Conservation (phyloP, 352 stramenopile species). For the Aphanomyces astaci region DNA sequence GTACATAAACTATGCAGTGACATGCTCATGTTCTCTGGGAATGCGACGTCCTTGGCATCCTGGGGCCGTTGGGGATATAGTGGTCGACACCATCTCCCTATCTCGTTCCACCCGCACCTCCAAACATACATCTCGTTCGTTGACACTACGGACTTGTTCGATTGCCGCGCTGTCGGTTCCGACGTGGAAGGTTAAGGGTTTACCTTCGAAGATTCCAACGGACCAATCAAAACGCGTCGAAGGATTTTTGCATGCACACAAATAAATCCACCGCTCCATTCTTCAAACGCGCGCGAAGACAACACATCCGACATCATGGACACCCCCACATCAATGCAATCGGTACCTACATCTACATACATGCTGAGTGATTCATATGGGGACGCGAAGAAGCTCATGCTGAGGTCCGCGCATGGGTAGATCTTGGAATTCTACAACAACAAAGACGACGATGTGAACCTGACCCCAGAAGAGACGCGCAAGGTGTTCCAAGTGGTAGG, state of each 20-base stretch:
- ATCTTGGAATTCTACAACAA: background rate
- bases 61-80: too few relatives aligned
- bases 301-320: background rate
- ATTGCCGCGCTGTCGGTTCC: background rate
- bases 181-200: constrained; percentile 2
- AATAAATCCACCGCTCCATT: background rate
- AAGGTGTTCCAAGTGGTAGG: constrained; percentile 4
- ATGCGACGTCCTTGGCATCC: too few relatives aligned
- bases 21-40: too few relatives aligned
- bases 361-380: too few relatives aligned
- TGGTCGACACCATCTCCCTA: background rate
- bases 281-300: background rate
- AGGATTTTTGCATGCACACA: background rate
- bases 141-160: background rate
- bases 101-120: background rate
- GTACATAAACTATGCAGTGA: too few relatives aligned
- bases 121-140: background rate
- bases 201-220: background rate
- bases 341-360: too few relatives aligned
- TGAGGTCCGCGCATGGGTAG: background rate
- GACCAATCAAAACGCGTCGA: background rate
- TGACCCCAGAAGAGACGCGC: constrained; percentile 4
- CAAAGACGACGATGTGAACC: constrained; percentile 18
- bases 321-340: background rate
- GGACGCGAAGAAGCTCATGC: background rate